Conservation (phyloP, 2,329 filamentous ascomycete genomes). For the Sclerotinia borealis region DNA sequence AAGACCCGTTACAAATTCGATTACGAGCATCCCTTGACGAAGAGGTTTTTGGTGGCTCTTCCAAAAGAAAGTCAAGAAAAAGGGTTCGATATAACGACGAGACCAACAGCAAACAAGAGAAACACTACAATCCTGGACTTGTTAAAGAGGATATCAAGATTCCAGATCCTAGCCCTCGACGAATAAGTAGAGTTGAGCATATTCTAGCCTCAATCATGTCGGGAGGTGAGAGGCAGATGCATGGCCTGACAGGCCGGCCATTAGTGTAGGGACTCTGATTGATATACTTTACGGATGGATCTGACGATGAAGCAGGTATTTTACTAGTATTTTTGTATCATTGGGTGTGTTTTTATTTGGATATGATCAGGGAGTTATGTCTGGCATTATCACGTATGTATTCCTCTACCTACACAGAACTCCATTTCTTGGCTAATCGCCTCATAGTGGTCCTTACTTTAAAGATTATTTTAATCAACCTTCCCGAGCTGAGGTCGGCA, state of each 20-base stretch:
- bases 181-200: constrained; percentile 60
- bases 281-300: background rate
- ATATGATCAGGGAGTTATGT: constrained; percentile 89
- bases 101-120: constrained; percentile 37
- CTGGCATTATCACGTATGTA: constrained; percentile 59
- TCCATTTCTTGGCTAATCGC: constrained; percentile 17
- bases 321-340: constrained; percentile 87
- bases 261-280: constrained; percentile 60
- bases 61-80: constrained; percentile 47
- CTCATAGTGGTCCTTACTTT: constrained; percentile 71
- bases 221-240: constrained; percentile 66
- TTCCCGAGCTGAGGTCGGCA: constrained; percentile 79
- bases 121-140: constrained; percentile 36
- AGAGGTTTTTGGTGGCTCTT: constrained; percentile 48
- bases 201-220: constrained; percentile 82
- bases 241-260: constrained; percentile 93
- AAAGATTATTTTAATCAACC: constrained; percentile 90
- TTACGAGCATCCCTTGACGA: constrained; percentile 60
- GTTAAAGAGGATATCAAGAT: constrained; percentile 77
- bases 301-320: constrained; percentile 57
- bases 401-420: background rate
- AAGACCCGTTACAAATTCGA: constrained; percentile 72
- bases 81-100: constrained; percentile 60
- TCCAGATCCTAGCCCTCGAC: constrained; percentile 59
- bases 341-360: constrained; percentile 84